Conservation (phyloP, 208 protist genomes). For the Dictyostelium gargantuum region DNA sequence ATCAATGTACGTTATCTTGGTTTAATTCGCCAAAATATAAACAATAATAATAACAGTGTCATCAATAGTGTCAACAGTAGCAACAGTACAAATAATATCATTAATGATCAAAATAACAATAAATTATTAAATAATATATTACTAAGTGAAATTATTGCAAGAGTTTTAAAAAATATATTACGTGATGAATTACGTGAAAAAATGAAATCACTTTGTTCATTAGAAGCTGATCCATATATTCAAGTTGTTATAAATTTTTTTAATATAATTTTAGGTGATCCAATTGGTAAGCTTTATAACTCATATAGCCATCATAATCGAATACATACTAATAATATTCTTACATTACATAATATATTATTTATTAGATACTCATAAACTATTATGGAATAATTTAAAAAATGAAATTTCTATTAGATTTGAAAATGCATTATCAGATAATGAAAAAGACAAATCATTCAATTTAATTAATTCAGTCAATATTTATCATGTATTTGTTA, state of each 20-base stretch:
- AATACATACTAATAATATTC: no score
- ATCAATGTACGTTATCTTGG: conserved; percentile 65
- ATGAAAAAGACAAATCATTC: conserved; percentile 3
- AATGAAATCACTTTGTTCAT: conserved; percentile 35
- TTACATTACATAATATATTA: neutral
- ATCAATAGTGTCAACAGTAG: neutral
- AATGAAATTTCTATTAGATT: conserved; percentile 44
- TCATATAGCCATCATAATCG: neutral
- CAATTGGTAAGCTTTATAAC: neutral
- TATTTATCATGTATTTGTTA: conserved; percentile 35
- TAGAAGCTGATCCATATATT: conserved; percentile 56
- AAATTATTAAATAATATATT: neutral
- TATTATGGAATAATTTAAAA: conserved; percentile 46
- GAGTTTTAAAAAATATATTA: conserved; percentile 56
- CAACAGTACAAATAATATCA: neutral
- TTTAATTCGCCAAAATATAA: conserved; percentile 12
- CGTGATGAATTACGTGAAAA: conserved; percentile 49
- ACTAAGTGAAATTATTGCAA: conserved; percentile 54
- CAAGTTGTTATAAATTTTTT: conserved; percentile 68
- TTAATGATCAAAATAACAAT: neutral
- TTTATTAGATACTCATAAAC: neutral
- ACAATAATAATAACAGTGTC: neutral
- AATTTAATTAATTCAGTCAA: conserved; percentile 38
- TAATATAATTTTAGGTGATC: conserved; percentile 41
- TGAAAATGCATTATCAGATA: neutral